These are phyloP conservation scores for Ogataea paraovalis DNA, from an alignment of 805 yeast genomes.

Conservation along the genomic window DNA sequence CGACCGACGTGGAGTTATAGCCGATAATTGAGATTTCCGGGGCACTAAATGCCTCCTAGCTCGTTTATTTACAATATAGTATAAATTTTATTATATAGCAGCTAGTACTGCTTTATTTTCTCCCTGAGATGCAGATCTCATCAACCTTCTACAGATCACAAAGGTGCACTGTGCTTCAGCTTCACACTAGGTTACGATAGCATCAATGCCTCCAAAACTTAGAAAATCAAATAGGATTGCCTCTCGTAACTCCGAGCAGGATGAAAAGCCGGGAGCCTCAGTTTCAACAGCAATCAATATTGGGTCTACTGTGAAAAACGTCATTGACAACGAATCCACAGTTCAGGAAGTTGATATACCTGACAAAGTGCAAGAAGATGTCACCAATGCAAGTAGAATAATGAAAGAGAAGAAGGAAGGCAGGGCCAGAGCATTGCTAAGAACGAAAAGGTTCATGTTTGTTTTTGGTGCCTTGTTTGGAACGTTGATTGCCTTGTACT, in stretches of 20 bases:
- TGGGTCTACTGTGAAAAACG: background rate
- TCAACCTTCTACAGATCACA: too few relatives aligned
- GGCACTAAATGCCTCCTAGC: too few relatives aligned
- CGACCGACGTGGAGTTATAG: too few relatives aligned
- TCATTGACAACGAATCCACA: background rate
- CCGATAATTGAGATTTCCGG: too few relatives aligned
- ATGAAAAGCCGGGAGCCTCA: background rate
- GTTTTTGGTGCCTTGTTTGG: constrained; percentile 74
- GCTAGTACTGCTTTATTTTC: too few relatives aligned
- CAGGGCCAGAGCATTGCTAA: constrained; percentile 10
- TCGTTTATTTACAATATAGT: too few relatives aligned
- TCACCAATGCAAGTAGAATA: background rate
- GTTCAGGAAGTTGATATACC: constrained; percentile 1
- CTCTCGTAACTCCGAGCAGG: background rate
- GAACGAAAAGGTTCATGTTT: constrained; percentile 54
- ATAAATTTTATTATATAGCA: too few relatives aligned
- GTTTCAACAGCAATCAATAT: constrained; percentile 1
- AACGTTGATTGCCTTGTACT: constrained; percentile 55
- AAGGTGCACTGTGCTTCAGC: too few relatives aligned
- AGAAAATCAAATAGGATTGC: background rate
- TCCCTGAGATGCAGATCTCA: too few relatives aligned
- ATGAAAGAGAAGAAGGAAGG: background rate
- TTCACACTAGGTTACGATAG: too few relatives aligned
- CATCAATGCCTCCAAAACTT: background rate
- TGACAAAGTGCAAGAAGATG: background rate